These are phyloP conservation scores for Priceomyces haplophilus DNA, from an alignment of 805 yeast species.

Conservation along the genomic window DNA sequence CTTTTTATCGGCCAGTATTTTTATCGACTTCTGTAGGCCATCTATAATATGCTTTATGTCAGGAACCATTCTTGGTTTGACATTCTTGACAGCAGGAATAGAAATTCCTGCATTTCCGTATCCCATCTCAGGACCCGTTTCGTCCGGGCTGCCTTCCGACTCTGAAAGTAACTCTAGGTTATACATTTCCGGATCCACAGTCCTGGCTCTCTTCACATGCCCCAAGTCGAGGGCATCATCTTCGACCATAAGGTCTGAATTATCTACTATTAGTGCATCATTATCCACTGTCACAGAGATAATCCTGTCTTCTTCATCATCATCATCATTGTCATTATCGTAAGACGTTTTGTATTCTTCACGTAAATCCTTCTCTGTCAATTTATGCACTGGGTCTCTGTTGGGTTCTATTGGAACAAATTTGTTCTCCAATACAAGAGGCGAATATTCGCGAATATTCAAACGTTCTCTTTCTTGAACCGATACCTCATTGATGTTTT, in stretches of 20 bases:
- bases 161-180: constrained; percentile 7
- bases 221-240: constrained; percentile 7
- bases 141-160: not conserved
- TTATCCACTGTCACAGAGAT: not conserved
- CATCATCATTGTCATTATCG: constrained; percentile 7
- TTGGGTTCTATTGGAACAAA: constrained; percentile 6
- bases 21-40: not conserved
- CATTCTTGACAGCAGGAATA: not conserved
- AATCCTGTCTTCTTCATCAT: not conserved
- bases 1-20: not conserved
- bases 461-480: not conserved
- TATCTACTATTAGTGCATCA: constrained; percentile 8
- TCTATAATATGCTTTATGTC: not conserved
- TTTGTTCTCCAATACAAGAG: constrained; percentile 1
- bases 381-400: constrained; percentile 1
- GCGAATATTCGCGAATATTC: not conserved
- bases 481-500: constrained; percentile 6
- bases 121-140: not conserved
- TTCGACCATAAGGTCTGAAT: constrained; percentile 6
- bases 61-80: not conserved
- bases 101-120: not conserved
- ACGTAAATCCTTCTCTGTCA: constrained; percentile 1
- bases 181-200: constrained; percentile 7
- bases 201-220: not conserved
- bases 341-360: constrained; percentile 8